phyloP scores from a whole-genome alignment of 108 stramenopile species.

The Skeletonema costatum region DNA sequence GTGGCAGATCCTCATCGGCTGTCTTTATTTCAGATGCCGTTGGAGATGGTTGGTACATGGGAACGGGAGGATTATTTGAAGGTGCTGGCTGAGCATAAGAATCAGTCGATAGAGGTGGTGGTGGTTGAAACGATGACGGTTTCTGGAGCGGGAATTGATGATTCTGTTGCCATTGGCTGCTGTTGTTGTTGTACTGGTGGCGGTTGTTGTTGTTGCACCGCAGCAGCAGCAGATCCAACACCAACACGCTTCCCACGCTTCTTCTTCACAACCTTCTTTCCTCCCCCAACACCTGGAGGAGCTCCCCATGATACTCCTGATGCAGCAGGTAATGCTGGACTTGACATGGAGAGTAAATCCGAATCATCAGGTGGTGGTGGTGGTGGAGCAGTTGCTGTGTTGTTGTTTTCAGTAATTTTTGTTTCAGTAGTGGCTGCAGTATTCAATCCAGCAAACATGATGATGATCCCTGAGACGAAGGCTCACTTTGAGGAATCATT shows the following conservation, averaged over 20 bases:
- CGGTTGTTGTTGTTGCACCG: background rate
- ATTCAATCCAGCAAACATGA: background rate
- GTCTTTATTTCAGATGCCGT: background rate
- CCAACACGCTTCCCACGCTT: constrained; percentile 40
- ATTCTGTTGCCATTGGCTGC: background rate
- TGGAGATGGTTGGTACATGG: background rate
- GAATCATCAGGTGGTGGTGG: background rate
- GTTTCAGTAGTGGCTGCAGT: background rate
- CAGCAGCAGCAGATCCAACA: constrained; percentile 1
- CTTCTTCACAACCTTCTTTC: constrained; percentile 38
- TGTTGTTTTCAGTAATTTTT: background rate
- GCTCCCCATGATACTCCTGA: constrained; percentile 31
- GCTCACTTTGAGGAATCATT: background rate
- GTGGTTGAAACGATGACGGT: background rate
- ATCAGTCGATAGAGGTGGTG: background rate
- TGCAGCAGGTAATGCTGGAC: constrained; percentile 8
- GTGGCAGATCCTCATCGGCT: background rate
- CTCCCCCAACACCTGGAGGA: background rate
- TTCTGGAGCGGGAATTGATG: background rate
- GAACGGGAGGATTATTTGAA: background rate
- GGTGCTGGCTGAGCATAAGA: background rate
- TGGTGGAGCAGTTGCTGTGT: background rate
- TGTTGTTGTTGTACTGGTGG: background rate
- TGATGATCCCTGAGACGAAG: background rate
- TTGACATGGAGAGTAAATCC: constrained; percentile 18